phyloP scores from a whole-genome alignment of 2,329 filamentous ascomycete species.

The Coleophoma cylindrospora region DNA sequence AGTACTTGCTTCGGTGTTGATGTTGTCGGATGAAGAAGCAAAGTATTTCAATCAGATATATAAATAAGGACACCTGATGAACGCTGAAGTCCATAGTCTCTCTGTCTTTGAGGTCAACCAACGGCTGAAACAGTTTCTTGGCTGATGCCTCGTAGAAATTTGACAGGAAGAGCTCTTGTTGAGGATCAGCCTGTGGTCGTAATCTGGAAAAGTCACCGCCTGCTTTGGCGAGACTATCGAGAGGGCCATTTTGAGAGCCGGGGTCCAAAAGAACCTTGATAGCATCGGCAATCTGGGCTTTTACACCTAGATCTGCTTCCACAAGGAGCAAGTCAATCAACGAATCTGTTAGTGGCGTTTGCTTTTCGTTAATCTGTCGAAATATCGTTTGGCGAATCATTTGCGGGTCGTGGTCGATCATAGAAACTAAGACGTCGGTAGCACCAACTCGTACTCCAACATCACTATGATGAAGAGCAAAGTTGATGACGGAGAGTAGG shows the following conservation, averaged over 20 bases:
- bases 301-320: conserved; percentile 89
- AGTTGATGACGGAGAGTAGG: conserved; percentile 84
- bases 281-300: conserved; percentile 91
- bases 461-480: conserved; percentile 80
- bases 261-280: conserved; percentile 89
- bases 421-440: conserved; percentile 86
- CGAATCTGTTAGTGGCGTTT: conserved; percentile 81
- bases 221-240: conserved; percentile 56
- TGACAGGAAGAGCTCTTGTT: conserved; percentile 80
- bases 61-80: conserved; percentile 84
- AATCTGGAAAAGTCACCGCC: conserved; percentile 67
- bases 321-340: conserved; percentile 87
- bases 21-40: conserved; percentile 93
- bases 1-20: conserved; percentile 78
- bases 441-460: conserved; percentile 84
- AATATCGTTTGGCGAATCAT: conserved; percentile 94
- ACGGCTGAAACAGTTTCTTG: conserved; percentile 76
- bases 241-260: conserved; percentile 50
- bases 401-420: conserved; percentile 92
- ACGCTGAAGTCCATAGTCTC: conserved; percentile 67
- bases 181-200: conserved; percentile 56
- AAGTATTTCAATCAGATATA: conserved; percentile 86
- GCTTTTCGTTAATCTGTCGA: conserved; percentile 83
- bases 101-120: conserved; percentile 72
- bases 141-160: conserved; percentile 89